phyloP scores from a whole-genome alignment of 129 eudicot genomes.

The Centella asiatica region DNA sequence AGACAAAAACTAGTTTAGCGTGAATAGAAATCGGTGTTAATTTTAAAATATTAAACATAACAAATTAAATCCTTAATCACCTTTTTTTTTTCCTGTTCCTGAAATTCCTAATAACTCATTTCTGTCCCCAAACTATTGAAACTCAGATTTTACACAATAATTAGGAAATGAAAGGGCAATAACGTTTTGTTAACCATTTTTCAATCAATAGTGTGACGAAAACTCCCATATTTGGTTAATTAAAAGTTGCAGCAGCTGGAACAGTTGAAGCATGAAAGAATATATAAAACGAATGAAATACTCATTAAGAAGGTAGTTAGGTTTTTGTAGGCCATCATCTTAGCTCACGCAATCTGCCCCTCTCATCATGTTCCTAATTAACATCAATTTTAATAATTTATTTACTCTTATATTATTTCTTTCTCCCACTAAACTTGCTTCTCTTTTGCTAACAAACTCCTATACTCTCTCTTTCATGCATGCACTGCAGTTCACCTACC shows the following conservation, averaged over 20 bases:
- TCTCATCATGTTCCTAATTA: background rate
- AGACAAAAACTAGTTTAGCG: no score
- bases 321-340: background rate
- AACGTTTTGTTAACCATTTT: no score
- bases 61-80: no score
- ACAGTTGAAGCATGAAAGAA: background rate
- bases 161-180: no score
- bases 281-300: background rate
- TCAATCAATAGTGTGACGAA: background rate
- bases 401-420: conserved; percentile 1
- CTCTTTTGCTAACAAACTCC: conserved; percentile 9
- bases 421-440: conserved; percentile 3
- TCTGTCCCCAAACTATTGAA: no score
- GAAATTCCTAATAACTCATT: no score
- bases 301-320: background rate
- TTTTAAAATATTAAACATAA: no score
- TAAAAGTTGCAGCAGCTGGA: conserved; percentile 1
- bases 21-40: no score
- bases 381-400: background rate
- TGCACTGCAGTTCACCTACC: conserved; percentile 74
- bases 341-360: conserved; percentile 7
- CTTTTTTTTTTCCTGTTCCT: no score
- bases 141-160: no score
- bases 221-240: background rate
- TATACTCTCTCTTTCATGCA: conserved; percentile 51